These are phyloP conservation scores for Zymoseptoria crescenta DNA, from an alignment of 2,329 filamentous ascomycete species.

Conservation along the genomic window DNA sequence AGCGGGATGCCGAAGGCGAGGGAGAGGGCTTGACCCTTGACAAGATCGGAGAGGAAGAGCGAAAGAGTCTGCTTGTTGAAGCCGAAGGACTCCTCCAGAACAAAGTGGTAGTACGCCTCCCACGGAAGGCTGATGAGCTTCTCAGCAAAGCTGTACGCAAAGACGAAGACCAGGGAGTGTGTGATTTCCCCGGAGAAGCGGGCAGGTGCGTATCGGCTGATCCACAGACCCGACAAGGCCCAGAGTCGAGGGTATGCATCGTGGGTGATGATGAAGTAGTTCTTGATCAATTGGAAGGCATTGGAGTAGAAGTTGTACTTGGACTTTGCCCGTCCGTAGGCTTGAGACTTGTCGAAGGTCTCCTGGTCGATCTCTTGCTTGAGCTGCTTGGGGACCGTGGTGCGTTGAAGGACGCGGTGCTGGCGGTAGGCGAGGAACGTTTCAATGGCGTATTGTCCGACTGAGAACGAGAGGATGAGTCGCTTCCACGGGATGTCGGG, in stretches of 20 bases:
- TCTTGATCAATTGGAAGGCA: constrained; percentile 81
- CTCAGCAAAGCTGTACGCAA: constrained; percentile 75
- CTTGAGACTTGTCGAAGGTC: constrained; percentile 77
- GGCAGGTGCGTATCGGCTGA: constrained; percentile 65
- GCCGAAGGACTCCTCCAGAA: constrained; percentile 91
- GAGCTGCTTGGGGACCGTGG: constrained; percentile 75
- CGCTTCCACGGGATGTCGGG: constrained; percentile 96
- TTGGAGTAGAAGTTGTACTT: constrained; percentile 75
- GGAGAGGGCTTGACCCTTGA: constrained; percentile 81
- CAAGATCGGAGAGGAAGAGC: constrained; percentile 79
- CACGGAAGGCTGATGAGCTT: constrained; percentile 72
- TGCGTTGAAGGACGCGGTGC: constrained; percentile 75
- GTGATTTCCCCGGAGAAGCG: constrained; percentile 86
- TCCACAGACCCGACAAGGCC: constrained; percentile 67
- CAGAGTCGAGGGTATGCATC: constrained; percentile 88
- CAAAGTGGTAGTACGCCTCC: constrained; percentile 87
- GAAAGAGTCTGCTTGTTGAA: constrained; percentile 97
- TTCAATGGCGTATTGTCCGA: constrained; percentile 87
- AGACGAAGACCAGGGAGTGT: constrained; percentile 86
- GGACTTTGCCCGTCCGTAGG: constrained; percentile 92
- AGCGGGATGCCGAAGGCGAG: constrained; percentile 78
- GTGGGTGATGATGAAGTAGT: constrained; percentile 79
- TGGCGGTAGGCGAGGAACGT: constrained; percentile 83
- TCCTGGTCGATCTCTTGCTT: constrained; percentile 80
- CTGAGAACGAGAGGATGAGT: constrained; percentile 86